Base-by-base conservation (phyloP, 108 stramenopile species). In the Epipyxis sp. region DNA sequence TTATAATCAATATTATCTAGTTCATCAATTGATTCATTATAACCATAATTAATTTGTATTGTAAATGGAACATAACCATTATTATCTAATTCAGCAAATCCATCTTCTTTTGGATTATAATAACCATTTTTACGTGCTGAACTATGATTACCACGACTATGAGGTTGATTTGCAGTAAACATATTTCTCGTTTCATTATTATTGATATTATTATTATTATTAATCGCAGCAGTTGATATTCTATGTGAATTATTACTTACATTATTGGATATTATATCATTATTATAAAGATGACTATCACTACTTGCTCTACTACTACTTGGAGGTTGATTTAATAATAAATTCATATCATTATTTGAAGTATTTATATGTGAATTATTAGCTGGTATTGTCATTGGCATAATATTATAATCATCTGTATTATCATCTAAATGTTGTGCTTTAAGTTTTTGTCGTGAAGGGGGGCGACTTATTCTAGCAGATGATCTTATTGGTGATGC, bases 341-440 rank as follows among this genome's bases (percentile, higher is more conserved):
- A n/a, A n/a, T n/a, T n/a, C n/a, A n/a, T n/a, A n/a, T n/a, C n/a
- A n/a, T n/a, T n/a, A n/a, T n/a, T n/a, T n/a, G n/a, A n/a, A n/a
- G n/a, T n/a, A n/a, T n/a, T 6, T 13, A 6, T 50, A 50, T 20
- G 46, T 50, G 20, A 50, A 13, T 20, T 50, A 20, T 20, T 20
- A 50, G 13, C 20, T 13, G 46, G 13, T 50, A 20, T 50, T 13
- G 46, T 50, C 6, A 13, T 50, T 50, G 46, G 46, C 46, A 13
- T 50, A 20, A 50, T 6, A 50, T 50, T 50, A 50, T 6, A 50
- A 20, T 50, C 46, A 13, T 13, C 46, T 50, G 46, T 50, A 65
- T 25, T 25, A 65, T 65, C 61, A 65, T 32, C 20, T 29, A 65
- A 32, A 65, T 65, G 61, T 65, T 65, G 61, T 65, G 61, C 61